Evolutionary conservation across 176 grass and related monocot genomes (phyloP).

Genomic region (Zizania latifolia): DNA sequence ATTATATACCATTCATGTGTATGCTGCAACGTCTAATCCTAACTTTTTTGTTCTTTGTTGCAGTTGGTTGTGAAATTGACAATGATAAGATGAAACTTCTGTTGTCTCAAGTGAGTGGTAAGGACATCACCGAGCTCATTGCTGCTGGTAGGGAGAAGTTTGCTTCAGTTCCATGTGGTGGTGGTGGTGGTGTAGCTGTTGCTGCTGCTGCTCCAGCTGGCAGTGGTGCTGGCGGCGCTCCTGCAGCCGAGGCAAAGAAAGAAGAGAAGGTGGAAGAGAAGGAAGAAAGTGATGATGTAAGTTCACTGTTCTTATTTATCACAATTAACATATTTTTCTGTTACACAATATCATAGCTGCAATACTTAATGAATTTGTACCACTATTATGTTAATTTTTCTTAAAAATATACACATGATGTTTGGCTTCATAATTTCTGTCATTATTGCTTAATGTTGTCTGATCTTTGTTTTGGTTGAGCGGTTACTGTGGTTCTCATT

Average conservation of each 20-base stretch:
- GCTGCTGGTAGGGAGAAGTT: slow-evolving; percentile 63
- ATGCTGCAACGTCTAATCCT: neutral
- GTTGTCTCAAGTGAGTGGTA: slow-evolving; percentile 41
- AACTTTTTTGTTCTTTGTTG: neutral
- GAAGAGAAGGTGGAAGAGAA: slow-evolving; percentile 65
- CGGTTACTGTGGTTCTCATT: neutral
- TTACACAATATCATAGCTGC: neutral
- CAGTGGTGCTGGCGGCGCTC: slow-evolving; percentile 23
- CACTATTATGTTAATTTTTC: neutral
- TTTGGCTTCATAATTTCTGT: neutral
- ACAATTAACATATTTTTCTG: neutral
- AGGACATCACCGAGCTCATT: slow-evolving; percentile 52
- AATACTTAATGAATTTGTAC: neutral
- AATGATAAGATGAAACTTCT: slow-evolving; percentile 35
- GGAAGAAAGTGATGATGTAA: slow-evolving; percentile 66
- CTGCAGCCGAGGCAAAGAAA: slow-evolving; percentile 50
- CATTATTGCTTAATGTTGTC: neutral
- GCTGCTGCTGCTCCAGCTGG: slow-evolving; percentile 25
- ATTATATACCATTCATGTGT: neutral
- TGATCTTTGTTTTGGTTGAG: neutral
- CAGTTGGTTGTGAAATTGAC: slow-evolving; percentile 56
- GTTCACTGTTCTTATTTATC: neutral
- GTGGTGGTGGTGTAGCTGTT: slow-evolving; percentile 19
- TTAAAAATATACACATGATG: neutral
- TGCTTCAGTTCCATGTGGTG: slow-evolving; percentile 42